phyloP scores from a whole-genome alignment of 768 basidiomycete species.

The Xerocomellus chrysenteron region DNA sequence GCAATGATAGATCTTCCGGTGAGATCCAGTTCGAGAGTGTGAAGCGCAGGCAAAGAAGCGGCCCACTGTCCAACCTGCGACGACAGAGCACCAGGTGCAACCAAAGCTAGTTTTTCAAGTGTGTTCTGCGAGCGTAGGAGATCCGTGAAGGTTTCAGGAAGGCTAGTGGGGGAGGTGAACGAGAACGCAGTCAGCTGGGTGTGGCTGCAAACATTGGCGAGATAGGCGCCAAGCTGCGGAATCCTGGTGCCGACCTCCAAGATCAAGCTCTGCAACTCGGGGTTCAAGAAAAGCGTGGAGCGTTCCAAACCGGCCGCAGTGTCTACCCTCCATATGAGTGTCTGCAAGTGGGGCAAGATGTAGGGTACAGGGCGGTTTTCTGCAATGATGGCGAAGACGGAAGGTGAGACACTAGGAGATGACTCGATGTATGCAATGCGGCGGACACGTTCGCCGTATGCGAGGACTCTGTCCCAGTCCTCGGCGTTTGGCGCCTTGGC shows the following conservation, averaged over 20 bases:
- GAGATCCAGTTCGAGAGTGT: constrained; percentile 67
- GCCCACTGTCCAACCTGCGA: constrained; percentile 73
- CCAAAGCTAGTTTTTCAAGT: constrained; percentile 61
- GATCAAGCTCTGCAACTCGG: constrained; percentile 57
- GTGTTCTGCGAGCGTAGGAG: constrained; percentile 57
- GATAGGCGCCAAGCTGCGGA: constrained; percentile 59
- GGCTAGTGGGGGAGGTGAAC: constrained; percentile 63
- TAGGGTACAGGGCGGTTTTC: constrained; percentile 60
- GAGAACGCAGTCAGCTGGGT: constrained; percentile 67
- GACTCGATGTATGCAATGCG: constrained; percentile 70
- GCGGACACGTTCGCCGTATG: constrained; percentile 66
- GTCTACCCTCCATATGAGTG: constrained; percentile 72
- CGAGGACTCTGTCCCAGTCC: constrained; percentile 68
- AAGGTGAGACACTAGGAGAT: constrained; percentile 58
- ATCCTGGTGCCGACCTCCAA: constrained; percentile 61
- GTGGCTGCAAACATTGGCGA: constrained; percentile 61
- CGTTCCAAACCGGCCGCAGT: constrained; percentile 64
- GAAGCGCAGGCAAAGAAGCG: constrained; percentile 61
- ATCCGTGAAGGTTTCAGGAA: constrained; percentile 72
- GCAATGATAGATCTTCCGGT: constrained; percentile 64
- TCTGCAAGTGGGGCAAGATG: constrained; percentile 67
- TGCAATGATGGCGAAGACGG: constrained; percentile 66
- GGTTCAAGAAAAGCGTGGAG: constrained; percentile 61
- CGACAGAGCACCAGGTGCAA: constrained; percentile 73
- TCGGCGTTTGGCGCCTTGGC: constrained; percentile 58